Conservation (phyloP, 345 rosid species). For the Eucalyptus brandiana region DNA sequence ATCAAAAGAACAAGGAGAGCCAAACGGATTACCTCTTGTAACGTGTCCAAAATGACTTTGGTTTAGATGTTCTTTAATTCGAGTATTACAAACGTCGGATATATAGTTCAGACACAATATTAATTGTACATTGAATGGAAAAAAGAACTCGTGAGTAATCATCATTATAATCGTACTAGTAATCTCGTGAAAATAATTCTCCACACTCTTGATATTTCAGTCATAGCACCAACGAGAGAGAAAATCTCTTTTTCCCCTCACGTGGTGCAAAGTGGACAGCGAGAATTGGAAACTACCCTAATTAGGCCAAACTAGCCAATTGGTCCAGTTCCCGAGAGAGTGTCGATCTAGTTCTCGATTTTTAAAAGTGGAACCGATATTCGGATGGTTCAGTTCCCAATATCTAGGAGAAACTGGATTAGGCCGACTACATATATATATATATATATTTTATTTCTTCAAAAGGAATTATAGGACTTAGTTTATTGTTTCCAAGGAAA, state of each 20-base stretch:
- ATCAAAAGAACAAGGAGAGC: not conserved
- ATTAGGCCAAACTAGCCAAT: no score
- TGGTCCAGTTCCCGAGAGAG: accelerated
- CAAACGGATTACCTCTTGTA: not conserved
- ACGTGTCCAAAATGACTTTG: not conserved
- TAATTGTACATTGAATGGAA: accelerated
- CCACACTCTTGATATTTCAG: not conserved
- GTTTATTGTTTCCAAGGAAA: no score
- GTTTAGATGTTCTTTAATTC: not conserved
- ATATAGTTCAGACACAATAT: not conserved
- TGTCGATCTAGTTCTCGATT: no score
- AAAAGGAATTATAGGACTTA: no score
- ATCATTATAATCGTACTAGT: not conserved
- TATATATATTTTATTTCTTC: no score
- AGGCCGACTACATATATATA: no score
- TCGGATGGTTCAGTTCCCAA: accelerated
- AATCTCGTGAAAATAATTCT: not conserved
- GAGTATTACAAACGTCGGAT: accelerated
- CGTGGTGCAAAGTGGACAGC: no score
- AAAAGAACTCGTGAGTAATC: not conserved
- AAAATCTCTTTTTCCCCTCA: not conserved
- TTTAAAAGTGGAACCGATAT: accelerated
- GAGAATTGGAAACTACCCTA: no score
- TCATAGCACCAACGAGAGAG: accelerated
- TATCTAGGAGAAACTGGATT: accelerated